phyloP scores from a whole-genome alignment of 2,329 filamentous ascomycete genomes.

The Pseudogymnoascus sp. region DNA sequence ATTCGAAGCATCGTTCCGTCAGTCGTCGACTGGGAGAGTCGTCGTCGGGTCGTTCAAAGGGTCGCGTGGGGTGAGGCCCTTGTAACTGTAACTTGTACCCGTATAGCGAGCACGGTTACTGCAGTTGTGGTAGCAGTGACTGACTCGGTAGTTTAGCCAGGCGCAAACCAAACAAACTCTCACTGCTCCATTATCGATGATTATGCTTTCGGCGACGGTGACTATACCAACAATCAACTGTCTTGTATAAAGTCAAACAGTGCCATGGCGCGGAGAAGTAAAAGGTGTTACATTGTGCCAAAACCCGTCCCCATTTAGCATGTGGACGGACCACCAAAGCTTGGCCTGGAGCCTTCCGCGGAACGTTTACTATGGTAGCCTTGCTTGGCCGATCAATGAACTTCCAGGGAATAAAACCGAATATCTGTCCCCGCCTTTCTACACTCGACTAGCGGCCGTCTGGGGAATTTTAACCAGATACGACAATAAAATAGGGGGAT shows the following conservation, averaged over 20 bases:
- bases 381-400: constrained; percentile 1
- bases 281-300: not conserved
- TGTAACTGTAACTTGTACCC: not conserved
- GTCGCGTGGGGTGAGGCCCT: constrained; percentile 4
- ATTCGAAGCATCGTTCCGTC: constrained; percentile 43
- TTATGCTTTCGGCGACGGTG: not conserved
- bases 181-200: not conserved
- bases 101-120: too few species aligned
- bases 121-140: not conserved
- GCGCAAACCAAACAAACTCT: not conserved
- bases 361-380: not conserved
- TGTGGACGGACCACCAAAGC: not conserved
- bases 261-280: not conserved
- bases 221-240: not conserved
- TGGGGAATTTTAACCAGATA: not conserved
- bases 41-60: not conserved
- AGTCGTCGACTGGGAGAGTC: not conserved
- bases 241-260: not conserved
- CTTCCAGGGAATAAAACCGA: not conserved
- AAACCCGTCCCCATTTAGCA: not conserved
- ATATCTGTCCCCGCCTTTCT: not conserved
- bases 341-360: not conserved
- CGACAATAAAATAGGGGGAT: not conserved
- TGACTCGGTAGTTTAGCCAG: not conserved
- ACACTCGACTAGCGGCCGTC: not conserved